Evolutionary conservation across 176 grass and related monocot genomes (phyloP), one percentile per base, ranked within the genome.

Genomic region (Zea luxurians): DNA sequence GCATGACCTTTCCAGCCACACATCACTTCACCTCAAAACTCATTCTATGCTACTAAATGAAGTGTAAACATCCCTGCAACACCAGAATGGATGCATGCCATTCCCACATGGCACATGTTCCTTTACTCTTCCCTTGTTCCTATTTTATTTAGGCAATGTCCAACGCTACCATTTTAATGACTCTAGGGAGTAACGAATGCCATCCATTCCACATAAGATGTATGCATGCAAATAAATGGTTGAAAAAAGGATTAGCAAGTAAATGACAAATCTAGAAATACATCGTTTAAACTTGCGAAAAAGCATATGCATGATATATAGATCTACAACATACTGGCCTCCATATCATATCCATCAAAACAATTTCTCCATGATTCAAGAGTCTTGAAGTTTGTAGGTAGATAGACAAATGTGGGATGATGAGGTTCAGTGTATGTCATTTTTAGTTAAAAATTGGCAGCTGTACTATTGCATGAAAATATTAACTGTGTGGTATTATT

Each of bases 381-480:
- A 37, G 36, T 54, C 13, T 73, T 11, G 4, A 57, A 78, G 52
- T 86, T 16, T 16, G 12, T 41, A 34, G 37, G 70, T 74, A 67
- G 53, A 73, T 73, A 17, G 2, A 57, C 40, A n/a, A 80, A 43
- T 43, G 17, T 59, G 71, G 16, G 17, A 54, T 11, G 8, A 53
- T 27, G 13, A 64, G 11, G 12, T 18, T 61, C 35, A 75, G 41
- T 61, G 11, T n/a, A 86, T 59, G 71, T 13, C 4, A 3, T 20
- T 70, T 46, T 61, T 3, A 68, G n/a, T 53, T 43, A 79, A 85
- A n/a, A n/a, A n/a, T n/a, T n/a, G n/a, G n/a, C n/a, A n/a, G n/a
- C n/a, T n/a, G n/a, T n/a, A n/a, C n/a, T n/a, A n/a, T 34, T 81
- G 27, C 46, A 76, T 50, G 60, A 66, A 75, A 68, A 47, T 71